Conservation (phyloP, 2,329 filamentous ascomycete species). For the Chrysoporthe deuterocubensis region DNA sequence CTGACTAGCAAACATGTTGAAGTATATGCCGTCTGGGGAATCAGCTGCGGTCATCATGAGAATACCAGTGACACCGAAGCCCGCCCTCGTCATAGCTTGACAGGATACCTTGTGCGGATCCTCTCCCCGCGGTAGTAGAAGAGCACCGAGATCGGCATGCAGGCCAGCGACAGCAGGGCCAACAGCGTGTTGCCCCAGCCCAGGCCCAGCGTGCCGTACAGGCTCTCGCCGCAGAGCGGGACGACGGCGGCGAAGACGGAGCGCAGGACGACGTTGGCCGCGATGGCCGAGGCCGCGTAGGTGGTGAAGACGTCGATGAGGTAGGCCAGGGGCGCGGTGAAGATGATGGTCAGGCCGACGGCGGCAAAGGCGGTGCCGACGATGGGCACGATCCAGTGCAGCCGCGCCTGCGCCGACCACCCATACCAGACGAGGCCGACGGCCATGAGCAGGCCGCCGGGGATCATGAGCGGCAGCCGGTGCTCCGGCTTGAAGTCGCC, state of each 20-base stretch:
- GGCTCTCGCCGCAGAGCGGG: conserved; percentile 51
- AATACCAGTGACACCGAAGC: too few relatives aligned
- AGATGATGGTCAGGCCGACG: conserved; percentile 42
- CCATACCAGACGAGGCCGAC: conserved; percentile 48
- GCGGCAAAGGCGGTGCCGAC: too few relatives aligned
- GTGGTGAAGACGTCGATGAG: conserved; percentile 51
- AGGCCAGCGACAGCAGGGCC: too few relatives aligned
- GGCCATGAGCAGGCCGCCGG: conserved; percentile 50
- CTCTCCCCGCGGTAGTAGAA: too few relatives aligned
- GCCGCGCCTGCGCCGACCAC: conserved; percentile 44
- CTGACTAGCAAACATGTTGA: too few relatives aligned
- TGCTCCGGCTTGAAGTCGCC: conserved; percentile 56
- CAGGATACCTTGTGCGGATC: too few relatives aligned
- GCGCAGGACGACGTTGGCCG: conserved; percentile 49
- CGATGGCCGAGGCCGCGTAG: conserved; percentile 51
- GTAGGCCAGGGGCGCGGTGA: conserved; percentile 45
- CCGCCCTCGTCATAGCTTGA: too few relatives aligned
- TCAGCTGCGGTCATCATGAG: too few relatives aligned
- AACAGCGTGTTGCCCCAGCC: conserved; percentile 46
- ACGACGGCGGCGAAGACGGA: conserved; percentile 54
- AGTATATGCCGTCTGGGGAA: too few relatives aligned
- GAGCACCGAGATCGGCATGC: too few relatives aligned
- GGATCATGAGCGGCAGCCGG: conserved; percentile 37
- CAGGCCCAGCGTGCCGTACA: conserved; percentile 43
- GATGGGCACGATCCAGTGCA: too few relatives aligned